Conservation (phyloP, 179 eudicot genomes). For the Vitellaria paradoxa region DNA sequence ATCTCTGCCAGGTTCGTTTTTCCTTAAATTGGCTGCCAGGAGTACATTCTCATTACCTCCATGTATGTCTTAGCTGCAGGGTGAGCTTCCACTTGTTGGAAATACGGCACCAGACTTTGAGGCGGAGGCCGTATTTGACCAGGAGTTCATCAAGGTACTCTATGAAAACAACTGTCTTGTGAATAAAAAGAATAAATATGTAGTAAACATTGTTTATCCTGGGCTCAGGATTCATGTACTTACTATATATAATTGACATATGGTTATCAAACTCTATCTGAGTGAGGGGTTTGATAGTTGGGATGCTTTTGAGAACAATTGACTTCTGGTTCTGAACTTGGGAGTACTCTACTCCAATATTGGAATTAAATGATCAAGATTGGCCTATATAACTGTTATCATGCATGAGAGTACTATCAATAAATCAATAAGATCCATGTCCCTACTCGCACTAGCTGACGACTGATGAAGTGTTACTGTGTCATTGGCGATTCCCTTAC, state of each 20-base stretch:
- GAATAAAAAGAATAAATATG: background rate
- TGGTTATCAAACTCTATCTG: background rate
- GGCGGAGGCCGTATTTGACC: conserved; percentile 97
- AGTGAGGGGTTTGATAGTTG: background rate
- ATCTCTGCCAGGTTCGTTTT: background rate
- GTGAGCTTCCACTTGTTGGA: conserved; percentile 82
- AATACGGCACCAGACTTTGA: conserved; percentile 88
- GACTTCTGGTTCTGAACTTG: conserved; percentile 5
- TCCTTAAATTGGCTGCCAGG: background rate
- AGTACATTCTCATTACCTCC: conserved; percentile 5
- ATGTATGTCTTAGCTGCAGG: conserved; percentile 31
- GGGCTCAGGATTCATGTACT: conserved; percentile 3
- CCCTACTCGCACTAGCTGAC: background rate
- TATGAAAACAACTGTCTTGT: background rate
- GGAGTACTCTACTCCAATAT: background rate
- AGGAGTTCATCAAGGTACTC: conserved; percentile 85
- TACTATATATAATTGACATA: background rate
- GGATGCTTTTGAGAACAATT: background rate
- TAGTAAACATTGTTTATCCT: too few species aligned
- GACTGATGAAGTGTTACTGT: background rate
- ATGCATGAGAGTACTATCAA: background rate
- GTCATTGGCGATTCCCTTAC: background rate
- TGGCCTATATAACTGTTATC: background rate
- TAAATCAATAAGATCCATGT: background rate
- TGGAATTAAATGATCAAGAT: background rate